Base-by-base conservation (phyloP, 2,329 filamentous ascomycete genomes). In the Davidsoniella eucalypti region DNA sequence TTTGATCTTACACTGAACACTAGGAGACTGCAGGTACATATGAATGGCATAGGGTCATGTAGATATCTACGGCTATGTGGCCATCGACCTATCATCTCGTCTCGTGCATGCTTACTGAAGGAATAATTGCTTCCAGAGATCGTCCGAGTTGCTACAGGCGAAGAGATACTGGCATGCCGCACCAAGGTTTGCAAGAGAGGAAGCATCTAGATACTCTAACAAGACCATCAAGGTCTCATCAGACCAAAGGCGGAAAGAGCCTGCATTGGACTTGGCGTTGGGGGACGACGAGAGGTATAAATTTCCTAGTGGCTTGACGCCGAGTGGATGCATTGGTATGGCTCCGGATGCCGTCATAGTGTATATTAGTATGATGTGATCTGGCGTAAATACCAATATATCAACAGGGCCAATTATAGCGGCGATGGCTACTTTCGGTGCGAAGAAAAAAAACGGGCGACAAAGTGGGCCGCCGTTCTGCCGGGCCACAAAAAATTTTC, bases 281-380 rank as follows among this genome's bases (percentile, higher is more conserved):
- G 52, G 48, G 5, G 39, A 43, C n/a, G 52, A 50, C 17, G 78
- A 77, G 41, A 90, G 74, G 45, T 73, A 80, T 57, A 81, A 80
- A 67, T 98, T 96, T 37, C 90, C 92, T 54, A 83, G 74, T 1
- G 92, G 90, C 61, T 87, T 92, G 56, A 96, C 72, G 29, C 83
- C 83, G 44, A 94, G 69, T 37, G 87, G 87, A 68, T 96, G 90
- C 38, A 72, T 70, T 47, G 83, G 82, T 49, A 94, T 80, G 42
- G 76, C 75, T 57, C 62, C 44, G 10, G 36, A 46, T 23, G 36
- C 43, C 5, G 47, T 43, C 39, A 44, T 44, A 18, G 17, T 25
- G 12, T 5, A 1, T 9, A 9, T 9, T 10, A 33, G 12, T 5
- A 9, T 1, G 3, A 33, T 33, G 10, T 33, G 26, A 3, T 33